These are phyloP conservation scores for Mrakia blollopis DNA, from an alignment of 768 basidiomycete genomes.

Conservation along the genomic window DNA sequence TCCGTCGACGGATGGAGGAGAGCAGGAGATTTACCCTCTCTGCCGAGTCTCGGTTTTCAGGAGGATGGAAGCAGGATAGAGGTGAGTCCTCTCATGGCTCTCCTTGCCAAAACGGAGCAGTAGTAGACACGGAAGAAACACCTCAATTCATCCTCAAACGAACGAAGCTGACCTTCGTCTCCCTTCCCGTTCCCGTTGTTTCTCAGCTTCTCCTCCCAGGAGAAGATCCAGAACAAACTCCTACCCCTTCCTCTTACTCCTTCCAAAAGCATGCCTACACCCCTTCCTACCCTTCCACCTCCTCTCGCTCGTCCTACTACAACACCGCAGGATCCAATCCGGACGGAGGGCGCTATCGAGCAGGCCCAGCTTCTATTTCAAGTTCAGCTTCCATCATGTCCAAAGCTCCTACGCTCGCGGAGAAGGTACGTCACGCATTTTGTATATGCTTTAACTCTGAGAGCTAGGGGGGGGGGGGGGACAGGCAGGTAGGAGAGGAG, in stretches of 20 bases:
- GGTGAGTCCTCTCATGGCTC: not conserved
- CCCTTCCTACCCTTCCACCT: constrained; percentile 15
- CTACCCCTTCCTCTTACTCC: constrained; percentile 13
- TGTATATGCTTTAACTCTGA: not conserved
- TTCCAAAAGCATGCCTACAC: constrained; percentile 11
- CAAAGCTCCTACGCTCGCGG: not conserved
- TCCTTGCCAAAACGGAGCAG: too few species aligned
- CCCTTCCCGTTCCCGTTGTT: not conserved
- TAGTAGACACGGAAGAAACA: not conserved
- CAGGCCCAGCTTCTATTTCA: not conserved
- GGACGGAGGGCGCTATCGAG: not conserved
- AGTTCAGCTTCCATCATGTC: not conserved
- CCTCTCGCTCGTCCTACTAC: not conserved
- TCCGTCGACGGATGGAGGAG: constrained; percentile 10
- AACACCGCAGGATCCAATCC: not conserved
- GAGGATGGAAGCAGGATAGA: constrained; percentile 17
- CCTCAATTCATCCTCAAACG: not conserved
- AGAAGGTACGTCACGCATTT: constrained; percentile 8
- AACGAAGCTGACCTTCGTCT: not conserved
- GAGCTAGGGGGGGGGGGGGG: too few species aligned
- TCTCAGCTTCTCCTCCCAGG: not conserved
- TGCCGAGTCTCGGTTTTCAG: not conserved
- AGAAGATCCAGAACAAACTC: not conserved
- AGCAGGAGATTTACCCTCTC: not conserved
- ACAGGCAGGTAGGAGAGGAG: not conserved